phyloP scores from a whole-genome alignment of 1,284 basidiomycete genomes.

The Puccinia horiana region DNA sequence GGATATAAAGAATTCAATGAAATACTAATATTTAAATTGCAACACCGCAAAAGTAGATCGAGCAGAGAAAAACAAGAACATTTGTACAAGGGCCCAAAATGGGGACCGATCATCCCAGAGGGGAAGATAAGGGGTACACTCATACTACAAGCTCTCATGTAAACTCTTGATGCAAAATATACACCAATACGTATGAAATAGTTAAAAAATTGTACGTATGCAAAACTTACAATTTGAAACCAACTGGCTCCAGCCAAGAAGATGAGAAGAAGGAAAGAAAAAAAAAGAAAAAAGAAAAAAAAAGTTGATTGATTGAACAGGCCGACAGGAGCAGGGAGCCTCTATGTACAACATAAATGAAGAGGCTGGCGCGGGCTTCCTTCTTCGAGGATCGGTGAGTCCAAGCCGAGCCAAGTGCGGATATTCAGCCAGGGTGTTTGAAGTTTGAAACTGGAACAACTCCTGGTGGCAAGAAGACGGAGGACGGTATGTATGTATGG shows the following conservation, averaged over 20 bases:
- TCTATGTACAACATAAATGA: background rate
- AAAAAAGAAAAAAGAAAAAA: background rate
- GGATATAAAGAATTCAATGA: background rate
- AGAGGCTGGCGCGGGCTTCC: background rate
- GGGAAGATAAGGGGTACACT: background rate
- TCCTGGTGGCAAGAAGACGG: conserved; percentile 3
- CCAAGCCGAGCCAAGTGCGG: background rate
- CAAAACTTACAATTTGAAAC: background rate
- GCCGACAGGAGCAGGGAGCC: background rate
- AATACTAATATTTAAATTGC: too few species aligned
- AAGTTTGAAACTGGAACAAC: background rate
- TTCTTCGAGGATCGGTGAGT: background rate
- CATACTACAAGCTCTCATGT: background rate
- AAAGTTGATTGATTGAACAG: too few species aligned
- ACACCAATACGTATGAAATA: background rate
- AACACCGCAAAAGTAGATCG: too few species aligned
- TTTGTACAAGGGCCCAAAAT: background rate
- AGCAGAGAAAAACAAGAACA: background rate
- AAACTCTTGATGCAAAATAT: background rate
- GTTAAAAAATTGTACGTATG: background rate
- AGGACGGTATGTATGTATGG: background rate
- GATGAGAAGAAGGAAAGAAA: background rate
- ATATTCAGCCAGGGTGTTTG: conserved; percentile 1
- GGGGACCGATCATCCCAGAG: background rate
- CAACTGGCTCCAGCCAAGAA: background rate